phyloP scores from a whole-genome alignment of 352 stramenopile species.

The Globisporangium cystogenes region DNA sequence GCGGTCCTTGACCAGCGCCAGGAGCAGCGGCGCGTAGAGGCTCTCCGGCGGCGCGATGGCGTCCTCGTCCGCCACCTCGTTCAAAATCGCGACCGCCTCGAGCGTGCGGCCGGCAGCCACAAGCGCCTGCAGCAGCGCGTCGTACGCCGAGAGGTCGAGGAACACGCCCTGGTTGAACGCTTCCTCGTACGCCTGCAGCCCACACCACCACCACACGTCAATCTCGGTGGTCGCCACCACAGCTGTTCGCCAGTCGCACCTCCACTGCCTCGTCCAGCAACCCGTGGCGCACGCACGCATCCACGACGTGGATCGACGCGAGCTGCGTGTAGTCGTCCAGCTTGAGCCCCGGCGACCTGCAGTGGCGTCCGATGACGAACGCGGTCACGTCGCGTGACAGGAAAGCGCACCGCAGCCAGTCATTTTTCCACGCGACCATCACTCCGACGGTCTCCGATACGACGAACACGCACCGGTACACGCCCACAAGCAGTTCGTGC shows the following conservation, averaged over 20 bases:
- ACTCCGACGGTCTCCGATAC: neutral
- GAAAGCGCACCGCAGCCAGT: neutral
- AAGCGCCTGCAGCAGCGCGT: conserved; percentile 38
- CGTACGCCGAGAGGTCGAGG: conserved; percentile 54
- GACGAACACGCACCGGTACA: conserved; percentile 22
- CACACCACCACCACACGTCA: conserved; percentile 1
- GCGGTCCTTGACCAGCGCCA: conserved; percentile 27
- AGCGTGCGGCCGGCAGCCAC: conserved; percentile 36
- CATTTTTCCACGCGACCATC: neutral
- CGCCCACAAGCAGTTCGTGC: conserved; percentile 34
- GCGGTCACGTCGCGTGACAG: neutral
- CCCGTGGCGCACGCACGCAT: conserved; percentile 47
- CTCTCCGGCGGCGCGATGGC: conserved; percentile 41
- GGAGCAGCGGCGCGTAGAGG: conserved; percentile 40
- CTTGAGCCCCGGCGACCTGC: conserved; percentile 21
- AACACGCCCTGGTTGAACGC: conserved; percentile 44
- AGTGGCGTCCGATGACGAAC: neutral
- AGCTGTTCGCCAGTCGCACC: too few species aligned
- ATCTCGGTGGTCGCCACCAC: too few species aligned
- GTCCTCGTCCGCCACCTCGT: conserved; percentile 33
- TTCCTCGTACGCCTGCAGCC: conserved; percentile 40
- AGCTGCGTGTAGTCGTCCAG: conserved; percentile 58
- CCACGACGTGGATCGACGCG: conserved; percentile 64
- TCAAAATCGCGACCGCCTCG: conserved; percentile 44
- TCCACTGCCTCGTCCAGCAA: conserved; percentile 57